Conservation (phyloP, 192 early-diverging fungal species). For the Fimicolochytrium jonesii region DNA sequence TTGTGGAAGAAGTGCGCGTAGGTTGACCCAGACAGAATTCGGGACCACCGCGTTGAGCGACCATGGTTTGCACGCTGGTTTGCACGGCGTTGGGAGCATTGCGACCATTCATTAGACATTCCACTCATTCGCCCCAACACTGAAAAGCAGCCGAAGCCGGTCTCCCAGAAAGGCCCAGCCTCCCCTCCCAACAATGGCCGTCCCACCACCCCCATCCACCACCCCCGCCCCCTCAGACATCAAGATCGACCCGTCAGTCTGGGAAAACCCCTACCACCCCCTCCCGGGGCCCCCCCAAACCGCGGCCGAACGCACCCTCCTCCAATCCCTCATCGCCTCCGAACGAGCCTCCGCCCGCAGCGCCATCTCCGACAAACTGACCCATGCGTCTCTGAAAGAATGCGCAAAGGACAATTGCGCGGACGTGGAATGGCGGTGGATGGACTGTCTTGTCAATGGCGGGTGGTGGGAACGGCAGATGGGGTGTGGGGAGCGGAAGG, state of each 20-base stretch:
- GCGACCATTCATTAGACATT: too few relatives aligned
- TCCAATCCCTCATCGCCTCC: not conserved
- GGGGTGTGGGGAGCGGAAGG: constrained; percentile 6
- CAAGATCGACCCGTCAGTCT: constrained; percentile 5
- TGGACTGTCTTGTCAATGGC: constrained; percentile 2
- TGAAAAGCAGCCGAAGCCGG: too few relatives aligned
- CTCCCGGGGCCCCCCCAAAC: constrained; percentile 17
- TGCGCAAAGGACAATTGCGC: constrained; percentile 16
- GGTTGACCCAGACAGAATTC: too few relatives aligned
- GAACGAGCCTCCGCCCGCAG: not conserved
- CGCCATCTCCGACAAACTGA: constrained; percentile 3
- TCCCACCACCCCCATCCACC: not conserved
- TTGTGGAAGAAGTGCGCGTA: too few relatives aligned
- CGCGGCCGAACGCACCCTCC: constrained; percentile 4
- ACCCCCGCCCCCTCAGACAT: not conserved
- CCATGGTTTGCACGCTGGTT: too few relatives aligned
- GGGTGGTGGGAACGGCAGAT: constrained; percentile 1
- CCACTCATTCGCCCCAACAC: too few relatives aligned
- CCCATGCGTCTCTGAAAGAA: not conserved
- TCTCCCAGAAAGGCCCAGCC: too few relatives aligned
- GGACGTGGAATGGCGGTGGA: constrained; percentile 9
- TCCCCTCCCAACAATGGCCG: too few relatives aligned
- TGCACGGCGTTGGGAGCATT: too few relatives aligned
- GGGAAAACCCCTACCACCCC: constrained; percentile 27
- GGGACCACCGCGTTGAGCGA: too few relatives aligned